Evolutionary conservation across 2,329 filamentous ascomycete genomes (phyloP).

Genomic region (Endothia cerciana): DNA sequence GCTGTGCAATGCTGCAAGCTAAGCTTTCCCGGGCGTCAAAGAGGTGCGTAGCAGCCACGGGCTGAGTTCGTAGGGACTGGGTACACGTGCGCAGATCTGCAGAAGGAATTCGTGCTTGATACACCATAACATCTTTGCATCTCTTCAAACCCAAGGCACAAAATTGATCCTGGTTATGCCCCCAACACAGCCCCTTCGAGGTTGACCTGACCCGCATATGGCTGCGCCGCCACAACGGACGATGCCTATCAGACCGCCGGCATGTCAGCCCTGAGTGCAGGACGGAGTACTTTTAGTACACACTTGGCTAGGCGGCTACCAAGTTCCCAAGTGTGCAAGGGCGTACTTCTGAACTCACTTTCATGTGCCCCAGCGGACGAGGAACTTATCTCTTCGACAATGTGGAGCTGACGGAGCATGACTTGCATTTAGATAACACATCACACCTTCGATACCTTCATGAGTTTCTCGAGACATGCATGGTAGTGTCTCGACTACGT

Average conservation of each 20-base stretch:
- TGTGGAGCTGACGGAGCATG: background rate
- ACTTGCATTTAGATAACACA: background rate
- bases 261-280: constrained; percentile 1
- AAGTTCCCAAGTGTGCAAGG: background rate
- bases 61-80: background rate
- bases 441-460: background rate
- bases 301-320: background rate
- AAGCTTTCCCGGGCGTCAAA: background rate
- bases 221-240: constrained; percentile 5
- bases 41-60: background rate
- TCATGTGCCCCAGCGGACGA: background rate
- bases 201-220: background rate
- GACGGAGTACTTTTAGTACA: background rate
- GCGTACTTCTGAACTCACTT: background rate
- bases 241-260: background rate
- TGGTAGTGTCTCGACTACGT: background rate
- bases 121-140: background rate
- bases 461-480: background rate
- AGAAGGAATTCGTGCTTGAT: background rate
- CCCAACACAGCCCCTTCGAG: background rate
- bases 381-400: background rate
- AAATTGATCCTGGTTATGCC: background rate
- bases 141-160: background rate
- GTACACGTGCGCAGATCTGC: background rate
- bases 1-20: background rate